Evolutionary conservation across 371 early-diverging fungal genomes (phyloP), one percentile per base, ranked within the genome.

Genomic region (Mortierella sp.): DNA sequence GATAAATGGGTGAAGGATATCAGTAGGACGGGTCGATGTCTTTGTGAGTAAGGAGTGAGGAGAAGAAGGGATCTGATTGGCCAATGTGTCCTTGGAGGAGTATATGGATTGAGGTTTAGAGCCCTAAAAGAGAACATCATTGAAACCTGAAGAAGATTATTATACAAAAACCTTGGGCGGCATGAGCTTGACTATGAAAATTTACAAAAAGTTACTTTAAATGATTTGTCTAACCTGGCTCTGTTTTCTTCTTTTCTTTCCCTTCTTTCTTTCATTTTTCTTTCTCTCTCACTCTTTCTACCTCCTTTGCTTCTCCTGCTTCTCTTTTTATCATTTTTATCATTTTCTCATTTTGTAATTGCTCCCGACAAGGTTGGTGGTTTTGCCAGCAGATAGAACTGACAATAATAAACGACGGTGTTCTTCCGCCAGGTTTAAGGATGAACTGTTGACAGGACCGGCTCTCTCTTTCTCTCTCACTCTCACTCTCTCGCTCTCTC

Each of bases 111-210:
- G 35, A 30, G 22, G 37, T 54, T n/a, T 55, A 35, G 35, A 45
- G 49, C 43, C 64, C 51, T 37, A 30, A 5, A 73, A 57, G 74
- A 73, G 68, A 73, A 67, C 68, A 70, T 37, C 57, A 54, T 47
- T 32, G 14, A 35, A 45, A 32, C 58, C 74, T 73, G 74, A 73
- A 68, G 74, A 51, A 67, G 45, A 63, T 20, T 62, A 24, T 60
- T 28, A 35, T 39, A 59, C 49, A 49, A 60, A 18, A 58, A 28
- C 30, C 30, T 30, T 30, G 30, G 30, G 30, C 30, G 35, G 45
- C 18, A 45, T 18, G 18, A 12, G 45, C 12, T 11, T 45, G 11
- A 16, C 3, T 5, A 43, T 16, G 45, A 45, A 45, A 45, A 35
- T 8, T 4, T 45, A 45, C 45, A 58, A 58, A 58, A 24, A 24